phyloP scores from a whole-genome alignment of 495 filamentous ascomycete species.

The Gamarada debralockiae region DNA sequence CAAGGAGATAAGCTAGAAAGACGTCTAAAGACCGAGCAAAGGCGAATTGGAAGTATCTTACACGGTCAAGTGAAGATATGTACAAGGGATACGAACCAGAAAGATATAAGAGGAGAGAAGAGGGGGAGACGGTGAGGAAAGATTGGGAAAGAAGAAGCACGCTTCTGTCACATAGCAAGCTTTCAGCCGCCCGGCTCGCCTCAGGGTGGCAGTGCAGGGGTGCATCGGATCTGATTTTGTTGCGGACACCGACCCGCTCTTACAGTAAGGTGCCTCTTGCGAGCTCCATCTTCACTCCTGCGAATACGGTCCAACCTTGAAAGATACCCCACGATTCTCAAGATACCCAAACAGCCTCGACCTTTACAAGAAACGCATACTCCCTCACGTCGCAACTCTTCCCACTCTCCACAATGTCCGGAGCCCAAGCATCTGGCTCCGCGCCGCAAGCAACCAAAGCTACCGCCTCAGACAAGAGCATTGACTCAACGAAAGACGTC shows the following conservation, averaged over 20 bases:
- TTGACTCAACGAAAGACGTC: conserved; percentile 29
- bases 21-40: too few relatives aligned
- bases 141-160: too few relatives aligned
- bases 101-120: too few relatives aligned
- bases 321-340: not conserved
- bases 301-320: not conserved
- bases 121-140: too few relatives aligned
- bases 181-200: too few relatives aligned
- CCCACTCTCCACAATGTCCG: conserved; percentile 18
- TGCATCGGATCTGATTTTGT: not conserved
- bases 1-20: too few relatives aligned
- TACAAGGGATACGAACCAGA: too few relatives aligned
- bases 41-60: too few relatives aligned
- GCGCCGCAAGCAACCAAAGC: conserved; percentile 16
- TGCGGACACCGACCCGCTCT: not conserved
- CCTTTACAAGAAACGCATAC: not conserved
- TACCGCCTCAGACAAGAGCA: conserved; percentile 14
- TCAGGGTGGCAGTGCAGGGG: not conserved
- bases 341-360: not conserved
- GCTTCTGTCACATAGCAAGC: too few relatives aligned
- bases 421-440: conserved; percentile 21
- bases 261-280: not conserved
- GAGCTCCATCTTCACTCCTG: not conserved
- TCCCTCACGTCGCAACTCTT: not conserved
- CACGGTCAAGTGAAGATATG: too few relatives aligned